phyloP scores from a whole-genome alignment of 208 protist species.

The Angomonas desouzai region DNA sequence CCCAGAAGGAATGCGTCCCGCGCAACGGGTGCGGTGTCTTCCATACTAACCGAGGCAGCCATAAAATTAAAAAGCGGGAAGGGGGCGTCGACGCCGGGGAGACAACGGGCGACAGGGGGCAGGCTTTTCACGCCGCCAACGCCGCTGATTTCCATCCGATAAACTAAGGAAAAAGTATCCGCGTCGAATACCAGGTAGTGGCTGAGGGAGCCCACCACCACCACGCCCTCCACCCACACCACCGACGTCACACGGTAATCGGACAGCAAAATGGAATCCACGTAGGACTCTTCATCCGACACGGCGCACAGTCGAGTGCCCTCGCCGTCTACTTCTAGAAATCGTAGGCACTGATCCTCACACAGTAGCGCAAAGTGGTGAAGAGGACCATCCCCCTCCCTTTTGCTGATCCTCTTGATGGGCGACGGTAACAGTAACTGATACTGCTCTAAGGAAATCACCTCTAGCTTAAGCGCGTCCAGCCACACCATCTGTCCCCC shows the following conservation, averaged over 20 bases:
- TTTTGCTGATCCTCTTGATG: background rate
- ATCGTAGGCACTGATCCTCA: background rate
- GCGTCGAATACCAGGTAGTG: background rate
- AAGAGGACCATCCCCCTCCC: background rate
- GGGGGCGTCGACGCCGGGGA: background rate
- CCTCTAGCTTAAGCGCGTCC: background rate
- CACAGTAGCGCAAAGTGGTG: background rate
- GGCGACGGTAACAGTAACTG: background rate
- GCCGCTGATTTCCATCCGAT: background rate
- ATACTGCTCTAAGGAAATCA: slow-evolving; percentile 8
- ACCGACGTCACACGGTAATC: background rate
- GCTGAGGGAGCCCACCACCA: background rate
- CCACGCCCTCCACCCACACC: background rate
- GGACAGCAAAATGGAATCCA: background rate
- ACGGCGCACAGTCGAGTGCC: background rate
- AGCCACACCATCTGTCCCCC: background rate
- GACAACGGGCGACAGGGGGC: background rate
- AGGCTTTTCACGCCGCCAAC: background rate
- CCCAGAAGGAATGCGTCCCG: slow-evolving; percentile 13
- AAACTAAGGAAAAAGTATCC: background rate
- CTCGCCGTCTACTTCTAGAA: background rate
- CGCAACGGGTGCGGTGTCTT: slow-evolving; percentile 12
- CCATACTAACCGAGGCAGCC: background rate
- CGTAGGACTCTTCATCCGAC: background rate
- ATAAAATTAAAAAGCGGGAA: background rate